Evolutionary conservation across 495 filamentous ascomycete genomes (phyloP).

Genomic region (Penicilliopsis zonata): DNA sequence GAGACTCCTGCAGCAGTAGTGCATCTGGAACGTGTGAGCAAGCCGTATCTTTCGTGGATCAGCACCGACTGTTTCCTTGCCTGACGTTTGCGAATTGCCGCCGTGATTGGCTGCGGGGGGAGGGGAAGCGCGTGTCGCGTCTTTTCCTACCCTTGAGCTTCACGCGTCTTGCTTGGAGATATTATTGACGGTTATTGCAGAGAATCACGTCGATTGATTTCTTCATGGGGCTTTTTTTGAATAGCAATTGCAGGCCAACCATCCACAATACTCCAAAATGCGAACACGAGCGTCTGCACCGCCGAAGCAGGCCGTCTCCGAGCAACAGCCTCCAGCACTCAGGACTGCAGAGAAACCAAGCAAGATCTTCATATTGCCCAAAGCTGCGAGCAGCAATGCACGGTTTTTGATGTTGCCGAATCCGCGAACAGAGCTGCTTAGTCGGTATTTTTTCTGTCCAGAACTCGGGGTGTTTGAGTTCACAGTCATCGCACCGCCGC

Average conservation of each 20-base stretch:
- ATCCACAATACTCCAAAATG: slow-evolving; percentile 8
- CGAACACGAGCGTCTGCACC: slow-evolving; percentile 19
- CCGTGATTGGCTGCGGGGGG: slow-evolving; percentile 16
- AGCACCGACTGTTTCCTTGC: slow-evolving; percentile 13
- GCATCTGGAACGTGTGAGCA: no score
- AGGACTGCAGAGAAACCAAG: slow-evolving; percentile 30
- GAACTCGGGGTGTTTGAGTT: slow-evolving; percentile 75
- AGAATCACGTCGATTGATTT: no score
- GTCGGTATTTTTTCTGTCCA: slow-evolving; percentile 73
- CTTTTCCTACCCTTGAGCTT: not conserved
- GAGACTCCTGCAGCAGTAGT: not conserved
- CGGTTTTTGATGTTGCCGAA: slow-evolving; percentile 69
- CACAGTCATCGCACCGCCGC: slow-evolving; percentile 56
- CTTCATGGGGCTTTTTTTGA: no score
- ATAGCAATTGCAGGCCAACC: not conserved
- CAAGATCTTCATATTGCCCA: slow-evolving; percentile 73
- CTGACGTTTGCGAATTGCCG: slow-evolving; percentile 3
- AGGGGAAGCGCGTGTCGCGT: slow-evolving; percentile 18
- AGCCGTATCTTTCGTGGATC: no score
- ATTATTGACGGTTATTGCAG: not conserved
- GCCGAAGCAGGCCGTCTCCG: slow-evolving; percentile 5
- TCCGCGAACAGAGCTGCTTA: slow-evolving; percentile 52
- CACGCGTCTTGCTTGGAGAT: not conserved
- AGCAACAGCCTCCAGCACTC: slow-evolving; percentile 7
- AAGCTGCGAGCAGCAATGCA: slow-evolving; percentile 45